Percentiles rank a stretch among this genome's conserved stretches.
These are phyloP conservation scores for Tolypocladium pustulatum DNA, from an alignment of 2,329 filamentous ascomycete species.

Conservation along the genomic window DNA sequence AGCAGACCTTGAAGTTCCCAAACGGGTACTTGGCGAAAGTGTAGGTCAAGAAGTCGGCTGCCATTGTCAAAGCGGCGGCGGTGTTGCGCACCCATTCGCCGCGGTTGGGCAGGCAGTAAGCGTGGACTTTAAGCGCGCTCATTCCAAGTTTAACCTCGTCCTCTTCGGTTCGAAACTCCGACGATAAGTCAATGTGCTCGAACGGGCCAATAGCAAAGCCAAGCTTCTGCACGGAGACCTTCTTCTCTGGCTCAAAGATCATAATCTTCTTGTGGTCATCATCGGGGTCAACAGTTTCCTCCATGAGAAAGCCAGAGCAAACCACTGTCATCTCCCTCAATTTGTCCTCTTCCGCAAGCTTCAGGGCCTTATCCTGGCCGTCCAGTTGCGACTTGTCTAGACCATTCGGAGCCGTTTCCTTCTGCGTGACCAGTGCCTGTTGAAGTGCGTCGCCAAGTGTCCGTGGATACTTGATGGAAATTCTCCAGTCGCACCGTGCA, in stretches of 20 bases:
- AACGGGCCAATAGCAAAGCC: conserved; percentile 93
- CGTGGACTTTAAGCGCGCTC: conserved; percentile 80
- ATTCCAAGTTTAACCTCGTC: conserved; percentile 85
- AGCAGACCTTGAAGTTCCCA: conserved; percentile 83
- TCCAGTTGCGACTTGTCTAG: conserved; percentile 27
- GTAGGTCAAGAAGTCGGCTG: conserved; percentile 84
- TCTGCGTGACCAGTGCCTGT: conserved; percentile 33
- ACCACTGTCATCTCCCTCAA: conserved; percentile 81
- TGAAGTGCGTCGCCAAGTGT: conserved; percentile 71
- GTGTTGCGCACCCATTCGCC: conserved; percentile 77
- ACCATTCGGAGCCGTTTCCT: conserved; percentile 18
- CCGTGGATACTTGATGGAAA: conserved; percentile 76
- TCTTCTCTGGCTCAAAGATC: conserved; percentile 66
- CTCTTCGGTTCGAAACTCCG: conserved; percentile 79
- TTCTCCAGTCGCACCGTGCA: conserved; percentile 74
- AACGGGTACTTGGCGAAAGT: conserved; percentile 88
- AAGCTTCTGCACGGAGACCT: conserved; percentile 77
- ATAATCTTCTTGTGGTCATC: conserved; percentile 80
- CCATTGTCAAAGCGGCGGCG: conserved; percentile 72
- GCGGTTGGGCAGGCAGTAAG: conserved; percentile 80
- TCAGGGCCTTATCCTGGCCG: conserved; percentile 27
- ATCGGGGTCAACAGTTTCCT: conserved; percentile 66
- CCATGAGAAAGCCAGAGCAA: conserved; percentile 79
- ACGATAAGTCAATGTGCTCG: conserved; percentile 76
- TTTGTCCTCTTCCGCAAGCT: conserved; percentile 67